Evolutionary conservation across 371 early-diverging fungal species (phyloP), one percentile per base, ranked within the genome.

Genomic region (Mucor irregularis): DNA sequence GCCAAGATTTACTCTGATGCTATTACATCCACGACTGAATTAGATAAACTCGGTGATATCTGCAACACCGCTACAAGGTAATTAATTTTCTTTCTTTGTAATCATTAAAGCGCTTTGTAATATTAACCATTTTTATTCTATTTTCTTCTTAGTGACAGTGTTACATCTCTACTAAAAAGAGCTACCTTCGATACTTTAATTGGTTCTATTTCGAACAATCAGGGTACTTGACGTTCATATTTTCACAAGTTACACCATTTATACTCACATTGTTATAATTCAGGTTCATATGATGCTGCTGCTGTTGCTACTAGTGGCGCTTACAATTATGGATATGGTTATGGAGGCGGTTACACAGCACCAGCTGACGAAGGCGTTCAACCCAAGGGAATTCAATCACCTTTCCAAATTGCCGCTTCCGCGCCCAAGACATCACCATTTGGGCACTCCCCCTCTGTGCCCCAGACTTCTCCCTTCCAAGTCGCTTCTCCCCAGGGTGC

Each of bases 1-100:
- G 90, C 95, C 0, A 70, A 78, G 44, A 74, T 81, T 37, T 93
- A 93, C 54, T 83, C 86, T 54, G 90, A 90, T 19, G 73, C 89
- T 0, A 80, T 95, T 44, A 83, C 22, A 21, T 4, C 21, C 4
- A 1, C 10, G 2, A 9, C 13, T 21, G 14, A 17, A 48, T 33
- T 29, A 8, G 39, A 51, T 6, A 13, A 31, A 26, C 8, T 53
- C 7, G 26, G 31, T 21, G 45, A 54, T 16, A 49, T 49, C 4
- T n/a, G 35, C 16, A 14, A 35, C 25, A 28, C 16, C 5, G 22
- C 33, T 7, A 39, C 31, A 29, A 55, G 29, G 16, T 53, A 37
- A 37, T 19, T 14, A 14, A 39, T 19, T 19, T 5, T n/a, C n/a
- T n/a, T n/a, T n/a, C n/a, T n/a, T n/a, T n/a, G n/a, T n/a, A n/a